These are phyloP conservation scores for Colletotrichum sp. DNA, from an alignment of 2,329 filamentous ascomycete genomes.

Conservation along the genomic window DNA sequence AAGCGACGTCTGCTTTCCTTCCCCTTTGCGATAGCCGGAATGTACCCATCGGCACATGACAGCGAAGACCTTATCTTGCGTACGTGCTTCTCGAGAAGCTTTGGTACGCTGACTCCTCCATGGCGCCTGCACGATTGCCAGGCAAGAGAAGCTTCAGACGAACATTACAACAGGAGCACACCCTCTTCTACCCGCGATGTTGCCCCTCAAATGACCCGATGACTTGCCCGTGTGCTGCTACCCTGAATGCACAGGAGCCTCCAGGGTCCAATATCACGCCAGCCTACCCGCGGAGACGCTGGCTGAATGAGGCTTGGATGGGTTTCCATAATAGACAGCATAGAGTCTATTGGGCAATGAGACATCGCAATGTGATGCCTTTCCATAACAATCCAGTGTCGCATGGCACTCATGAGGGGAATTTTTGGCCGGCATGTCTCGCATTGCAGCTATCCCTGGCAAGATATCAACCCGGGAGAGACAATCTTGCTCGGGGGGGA, in stretches of 20 bases:
- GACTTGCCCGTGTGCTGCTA: neutral
- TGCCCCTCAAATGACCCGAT: neutral
- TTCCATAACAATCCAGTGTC: neutral
- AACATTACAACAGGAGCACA: neutral
- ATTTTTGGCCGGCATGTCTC: neutral
- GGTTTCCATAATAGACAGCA: neutral
- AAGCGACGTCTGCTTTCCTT: neutral
- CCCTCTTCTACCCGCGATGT: neutral
- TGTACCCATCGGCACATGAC: neutral
- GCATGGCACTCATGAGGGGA: neutral
- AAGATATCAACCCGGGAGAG: neutral
- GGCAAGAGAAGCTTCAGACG: slow-evolving; percentile 8
- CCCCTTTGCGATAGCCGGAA: neutral
- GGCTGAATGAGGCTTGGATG: neutral
- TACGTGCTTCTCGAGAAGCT: neutral
- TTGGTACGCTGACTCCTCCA: neutral
- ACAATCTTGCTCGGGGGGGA: neutral
- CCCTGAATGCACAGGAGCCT: neutral
- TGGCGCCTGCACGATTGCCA: neutral
- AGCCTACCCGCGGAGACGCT: neutral
- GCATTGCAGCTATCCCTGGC: neutral
- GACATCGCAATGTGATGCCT: neutral
- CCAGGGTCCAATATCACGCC: slow-evolving; percentile 7
- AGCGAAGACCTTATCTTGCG: neutral
- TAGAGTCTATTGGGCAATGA: neutral